Evolutionary conservation across 306 rosid genomes (phyloP), one percentile per base, ranked within the genome.

Genomic region (Hippophae tibetana): DNA sequence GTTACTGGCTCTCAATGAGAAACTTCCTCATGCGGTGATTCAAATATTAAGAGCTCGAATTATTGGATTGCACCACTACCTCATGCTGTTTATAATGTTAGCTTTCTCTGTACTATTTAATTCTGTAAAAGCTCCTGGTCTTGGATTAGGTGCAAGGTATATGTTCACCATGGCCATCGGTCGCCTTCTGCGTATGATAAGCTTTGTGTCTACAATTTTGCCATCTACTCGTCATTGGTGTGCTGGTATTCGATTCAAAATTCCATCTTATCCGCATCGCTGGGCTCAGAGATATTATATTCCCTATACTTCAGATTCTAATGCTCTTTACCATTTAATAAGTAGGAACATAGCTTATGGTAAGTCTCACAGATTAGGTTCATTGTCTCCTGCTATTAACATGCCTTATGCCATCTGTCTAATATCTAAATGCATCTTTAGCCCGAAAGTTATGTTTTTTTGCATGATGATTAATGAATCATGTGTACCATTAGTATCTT

Each of bases 211-310:
- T 14, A 92, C 98, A 44, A 82, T 92, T 78, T 73, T 87, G 44
- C 98, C 98, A 27, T 92, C 98, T 5, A 82, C 89, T 48, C 73
- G 98, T 57, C 98, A 96, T 69, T 92, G 96, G 98, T 92, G 98
- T 68, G 96, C 96, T 40, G 31, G 10, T 52, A 42, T 74, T 73
- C 80, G 95, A 54, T 92, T 79, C 73, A 65, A 67, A 61, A 78
- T 85, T 59, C 87, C 96, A 1, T 61, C 60, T 6, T 68, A 79
- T 69, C 98, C 98, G 57, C 95, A 92, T 71, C 82, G 3, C 58
- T 92, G 98, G 98, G 89, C 95, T 63, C 95, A 83, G 65, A 83
- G 87, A 69, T 92, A 85, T 79, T 85, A 79, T 71, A 73, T 76
- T 55, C 97, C 97, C 13, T 90, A 92, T 72, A 82, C 95, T 56